Conservation (phyloP, 345 rosid species). For the Hevea brasiliensis region DNA sequence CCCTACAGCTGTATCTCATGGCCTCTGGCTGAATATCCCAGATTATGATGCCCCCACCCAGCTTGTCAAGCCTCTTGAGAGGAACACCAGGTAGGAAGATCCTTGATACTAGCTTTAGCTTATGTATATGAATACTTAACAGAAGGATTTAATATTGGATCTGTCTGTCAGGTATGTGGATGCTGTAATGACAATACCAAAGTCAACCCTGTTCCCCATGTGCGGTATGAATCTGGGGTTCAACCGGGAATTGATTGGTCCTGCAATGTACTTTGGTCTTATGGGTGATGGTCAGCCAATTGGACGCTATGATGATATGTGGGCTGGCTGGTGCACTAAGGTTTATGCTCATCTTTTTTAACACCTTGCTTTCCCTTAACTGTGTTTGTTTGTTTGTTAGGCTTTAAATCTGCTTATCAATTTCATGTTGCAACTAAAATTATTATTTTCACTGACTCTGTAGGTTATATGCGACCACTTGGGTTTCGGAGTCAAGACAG, state of each 20-base stretch:
- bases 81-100: conserved; percentile 62
- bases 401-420: background rate
- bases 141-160: background rate
- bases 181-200: conserved; percentile 81
- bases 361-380: too few species aligned
- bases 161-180: conserved; percentile 61
- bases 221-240: conserved; percentile 91
- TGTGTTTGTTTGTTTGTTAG: too few species aligned
- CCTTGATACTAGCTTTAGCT: background rate
- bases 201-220: conserved; percentile 81
- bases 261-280: too few species aligned
- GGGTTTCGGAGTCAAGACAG: conserved; percentile 83
- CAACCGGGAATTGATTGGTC: conserved; percentile 75
- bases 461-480: conserved; percentile 87
- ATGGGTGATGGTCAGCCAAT: conserved; percentile 95
- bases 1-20: conserved; percentile 81
- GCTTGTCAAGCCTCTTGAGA: conserved; percentile 88
- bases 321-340: conserved; percentile 94
- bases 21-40: conserved; percentile 94
- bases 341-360: conserved; percentile 21
- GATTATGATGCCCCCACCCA: conserved; percentile 95
- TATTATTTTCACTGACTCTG: background rate
- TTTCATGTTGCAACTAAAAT: background rate
- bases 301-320: conserved; percentile 85
- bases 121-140: background rate